Percentiles rank a stretch among this genome's conserved stretches.
Conservation (phyloP, 352 stramenopile genomes). For the Phytophthora syringae region DNA sequence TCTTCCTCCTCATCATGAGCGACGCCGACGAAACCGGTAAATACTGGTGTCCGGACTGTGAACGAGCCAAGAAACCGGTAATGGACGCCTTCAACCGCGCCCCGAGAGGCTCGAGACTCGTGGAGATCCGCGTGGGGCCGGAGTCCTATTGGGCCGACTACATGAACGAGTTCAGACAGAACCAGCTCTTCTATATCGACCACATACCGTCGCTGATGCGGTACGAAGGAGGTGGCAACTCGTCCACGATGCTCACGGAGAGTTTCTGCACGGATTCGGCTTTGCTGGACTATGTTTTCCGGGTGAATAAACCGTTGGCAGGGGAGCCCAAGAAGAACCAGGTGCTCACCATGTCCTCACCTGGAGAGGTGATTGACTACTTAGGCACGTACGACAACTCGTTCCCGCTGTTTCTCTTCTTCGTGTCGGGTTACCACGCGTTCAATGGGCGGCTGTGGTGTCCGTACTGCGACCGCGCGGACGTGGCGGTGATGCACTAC, state of each 20-base stretch:
- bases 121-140: constrained; percentile 75
- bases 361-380: constrained; percentile 57
- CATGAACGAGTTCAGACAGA: constrained; percentile 84
- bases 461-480: constrained; percentile 74
- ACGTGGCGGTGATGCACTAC: constrained; percentile 79
- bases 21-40: constrained; percentile 65
- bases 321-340: constrained; percentile 59
- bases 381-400: constrained; percentile 69
- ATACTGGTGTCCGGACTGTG: constrained; percentile 87
- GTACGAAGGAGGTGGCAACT: constrained; percentile 80
- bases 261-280: constrained; percentile 66
- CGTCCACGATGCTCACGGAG: constrained; percentile 75
- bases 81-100: constrained; percentile 77
- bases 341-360: constrained; percentile 61
- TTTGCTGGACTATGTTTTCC: constrained; percentile 75
- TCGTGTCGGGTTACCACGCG: constrained; percentile 71
- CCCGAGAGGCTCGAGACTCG: constrained; percentile 61
- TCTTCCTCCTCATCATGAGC: constrained; percentile 86
- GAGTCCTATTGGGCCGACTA: constrained; percentile 71
- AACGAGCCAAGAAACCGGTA: constrained; percentile 69
- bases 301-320: constrained; percentile 56
- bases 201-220: constrained; percentile 78
- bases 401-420: constrained; percentile 82
- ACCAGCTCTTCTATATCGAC: constrained; percentile 84
- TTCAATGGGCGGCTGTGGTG: constrained; percentile 87